phyloP scores from a whole-genome alignment of 306 rosid species.

The Glycine tomentella region DNA sequence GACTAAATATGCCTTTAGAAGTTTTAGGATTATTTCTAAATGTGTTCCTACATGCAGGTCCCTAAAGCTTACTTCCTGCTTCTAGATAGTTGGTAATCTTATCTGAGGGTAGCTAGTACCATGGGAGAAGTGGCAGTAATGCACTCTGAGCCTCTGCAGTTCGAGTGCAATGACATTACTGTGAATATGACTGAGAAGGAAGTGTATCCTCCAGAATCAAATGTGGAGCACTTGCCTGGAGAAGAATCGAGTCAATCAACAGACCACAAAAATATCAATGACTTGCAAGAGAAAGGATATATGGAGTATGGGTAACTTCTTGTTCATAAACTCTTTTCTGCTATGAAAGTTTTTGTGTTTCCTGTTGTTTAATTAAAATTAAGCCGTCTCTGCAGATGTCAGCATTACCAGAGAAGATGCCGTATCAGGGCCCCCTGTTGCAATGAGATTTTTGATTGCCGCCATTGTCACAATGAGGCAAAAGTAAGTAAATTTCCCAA shows the following conservation, averaged over 20 bases:
- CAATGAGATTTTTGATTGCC: slow-evolving; percentile 82
- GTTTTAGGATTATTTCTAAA: slow-evolving; percentile 62
- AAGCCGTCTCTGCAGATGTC: slow-evolving; percentile 64
- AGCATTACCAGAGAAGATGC: slow-evolving; percentile 79
- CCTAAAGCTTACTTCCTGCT: slow-evolving; percentile 56
- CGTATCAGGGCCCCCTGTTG: slow-evolving; percentile 90
- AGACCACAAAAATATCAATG: slow-evolving; percentile 26
- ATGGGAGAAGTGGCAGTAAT: slow-evolving; percentile 68
- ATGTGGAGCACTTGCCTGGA: slow-evolving; percentile 41
- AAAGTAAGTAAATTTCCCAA: slow-evolving; percentile 40
- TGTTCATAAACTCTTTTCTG: neutral
- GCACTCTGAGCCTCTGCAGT: slow-evolving; percentile 57
- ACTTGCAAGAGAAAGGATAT: slow-evolving; percentile 61
- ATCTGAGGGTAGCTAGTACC: slow-evolving; percentile 44
- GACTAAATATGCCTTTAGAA: slow-evolving; percentile 64
- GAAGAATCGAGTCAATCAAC: slow-evolving; percentile 53
- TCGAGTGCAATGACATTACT: slow-evolving; percentile 56
- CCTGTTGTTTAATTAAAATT: neutral
- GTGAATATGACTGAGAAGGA: slow-evolving; percentile 44
- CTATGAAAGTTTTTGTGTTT: neutral
- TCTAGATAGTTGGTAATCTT: slow-evolving; percentile 53
- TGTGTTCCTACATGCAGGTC: slow-evolving; percentile 75
- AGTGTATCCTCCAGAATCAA: slow-evolving; percentile 40
- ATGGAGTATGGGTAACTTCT: slow-evolving; percentile 73
- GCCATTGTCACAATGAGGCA: slow-evolving; percentile 84